Percentiles rank a stretch among this genome's conserved stretches.
These are phyloP conservation scores for Fusarium sp. DNA, from an alignment of 2,329 filamentous ascomycete species.

Conservation along the genomic window DNA sequence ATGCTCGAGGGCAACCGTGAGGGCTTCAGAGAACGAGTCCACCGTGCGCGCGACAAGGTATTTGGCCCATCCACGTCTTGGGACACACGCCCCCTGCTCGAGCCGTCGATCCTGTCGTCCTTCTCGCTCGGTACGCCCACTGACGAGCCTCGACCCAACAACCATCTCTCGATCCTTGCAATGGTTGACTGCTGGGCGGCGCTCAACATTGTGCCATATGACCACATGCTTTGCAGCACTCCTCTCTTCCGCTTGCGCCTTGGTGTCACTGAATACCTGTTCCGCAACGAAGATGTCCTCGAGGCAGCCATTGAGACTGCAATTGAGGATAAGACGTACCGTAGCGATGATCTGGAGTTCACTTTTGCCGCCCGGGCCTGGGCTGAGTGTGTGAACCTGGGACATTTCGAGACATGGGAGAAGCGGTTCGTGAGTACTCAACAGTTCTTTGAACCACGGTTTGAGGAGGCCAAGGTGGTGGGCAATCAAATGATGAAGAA, in stretches of 20 bases:
- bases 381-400: constrained; percentile 91
- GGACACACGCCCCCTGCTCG: constrained; percentile 73
- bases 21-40: constrained; percentile 78
- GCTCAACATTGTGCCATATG: constrained; percentile 92
- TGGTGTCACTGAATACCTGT: constrained; percentile 96
- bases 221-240: constrained; percentile 99
- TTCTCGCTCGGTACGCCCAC: constrained; percentile 82
- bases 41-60: constrained; percentile 71
- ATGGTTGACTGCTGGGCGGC: constrained; percentile 99
- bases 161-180: constrained; percentile 89
- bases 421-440: constrained; percentile 93
- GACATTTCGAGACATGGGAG: constrained; percentile 92
- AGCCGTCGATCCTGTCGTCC: constrained; percentile 86
- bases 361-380: constrained; percentile 96
- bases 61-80: constrained; percentile 74
- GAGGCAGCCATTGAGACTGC: constrained; percentile 87
- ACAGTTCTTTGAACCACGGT: constrained; percentile 88
- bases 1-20: constrained; percentile 88
- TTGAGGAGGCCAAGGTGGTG: constrained; percentile 84
- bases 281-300: constrained; percentile 81
- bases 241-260: constrained; percentile 97
- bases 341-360: constrained; percentile 96
- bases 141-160: constrained; percentile 78
- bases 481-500: constrained; percentile 98
- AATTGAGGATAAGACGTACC: constrained; percentile 88